Conservation (phyloP, 1,139 yeast species). For the Hanseniaspora gamundiae region DNA sequence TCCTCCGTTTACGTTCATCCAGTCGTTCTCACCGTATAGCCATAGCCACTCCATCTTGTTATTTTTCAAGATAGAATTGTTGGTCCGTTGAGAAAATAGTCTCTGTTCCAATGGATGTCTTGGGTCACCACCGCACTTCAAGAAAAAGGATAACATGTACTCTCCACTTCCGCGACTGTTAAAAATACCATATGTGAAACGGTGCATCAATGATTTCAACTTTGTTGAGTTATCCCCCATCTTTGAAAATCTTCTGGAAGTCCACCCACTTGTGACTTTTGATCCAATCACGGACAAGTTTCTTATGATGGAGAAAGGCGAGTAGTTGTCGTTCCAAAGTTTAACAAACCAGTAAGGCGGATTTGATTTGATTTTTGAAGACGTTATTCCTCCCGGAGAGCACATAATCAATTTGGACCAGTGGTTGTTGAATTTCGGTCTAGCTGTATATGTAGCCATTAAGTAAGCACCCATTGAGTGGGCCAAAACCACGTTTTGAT, state of each 20-base stretch:
- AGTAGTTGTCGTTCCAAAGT: conserved; percentile 58
- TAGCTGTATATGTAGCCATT: conserved; percentile 60
- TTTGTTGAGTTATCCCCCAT: conserved; percentile 25
- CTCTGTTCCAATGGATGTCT: conserved; percentile 46
- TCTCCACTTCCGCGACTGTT: conserved; percentile 67
- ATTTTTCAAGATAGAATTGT: conserved; percentile 24
- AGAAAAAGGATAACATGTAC: conserved; percentile 53
- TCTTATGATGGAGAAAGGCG: conserved; percentile 59
- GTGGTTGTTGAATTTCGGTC: conserved; percentile 41
- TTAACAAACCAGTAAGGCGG: conserved; percentile 54
- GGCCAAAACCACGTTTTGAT: conserved; percentile 59
- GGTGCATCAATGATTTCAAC: conserved; percentile 37
- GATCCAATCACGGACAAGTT: conserved; percentile 58
- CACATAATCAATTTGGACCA: conserved; percentile 57
- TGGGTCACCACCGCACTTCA: conserved; percentile 70
- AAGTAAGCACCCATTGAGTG: conserved; percentile 92
- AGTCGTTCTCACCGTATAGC: conserved; percentile 66
- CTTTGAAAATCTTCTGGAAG: conserved; percentile 48
- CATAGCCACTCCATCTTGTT: conserved; percentile 35
- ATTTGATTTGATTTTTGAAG: conserved; percentile 30
- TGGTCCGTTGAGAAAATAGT: conserved; percentile 25
- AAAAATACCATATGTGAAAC: conserved; percentile 58
- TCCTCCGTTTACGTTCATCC: conserved; percentile 65
- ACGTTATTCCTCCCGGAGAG: conserved; percentile 66
- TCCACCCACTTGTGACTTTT: conserved; percentile 67